Conservation (phyloP, 148 eudicot genomes). For the Simmondsia chinensis region DNA sequence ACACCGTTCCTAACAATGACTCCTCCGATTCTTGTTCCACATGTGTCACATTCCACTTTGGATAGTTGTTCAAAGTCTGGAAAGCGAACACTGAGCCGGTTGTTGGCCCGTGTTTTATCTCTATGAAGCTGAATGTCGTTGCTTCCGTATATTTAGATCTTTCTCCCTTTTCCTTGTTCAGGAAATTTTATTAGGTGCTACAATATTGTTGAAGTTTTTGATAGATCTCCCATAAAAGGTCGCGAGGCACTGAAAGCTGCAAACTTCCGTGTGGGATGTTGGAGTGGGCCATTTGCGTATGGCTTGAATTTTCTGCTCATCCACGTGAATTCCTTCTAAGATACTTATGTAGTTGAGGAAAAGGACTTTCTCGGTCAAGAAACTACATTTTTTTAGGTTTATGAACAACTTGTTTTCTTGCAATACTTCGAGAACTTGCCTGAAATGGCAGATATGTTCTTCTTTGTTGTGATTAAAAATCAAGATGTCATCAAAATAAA, state of each 20-base stretch:
- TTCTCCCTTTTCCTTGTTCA: not conserved
- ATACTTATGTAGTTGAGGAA: not conserved
- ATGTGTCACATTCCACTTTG: not conserved
- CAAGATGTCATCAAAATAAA: not conserved
- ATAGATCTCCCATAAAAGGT: not conserved
- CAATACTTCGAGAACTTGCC: not conserved
- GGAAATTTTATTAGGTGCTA: not conserved
- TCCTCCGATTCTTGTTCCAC: not conserved
- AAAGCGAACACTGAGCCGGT: not conserved
- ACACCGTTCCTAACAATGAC: too few relatives aligned
- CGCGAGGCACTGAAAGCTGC: not conserved
- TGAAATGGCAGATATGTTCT: too few relatives aligned
- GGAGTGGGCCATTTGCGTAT: not conserved
- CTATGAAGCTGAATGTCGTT: too few relatives aligned
- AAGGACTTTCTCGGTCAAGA: not conserved
- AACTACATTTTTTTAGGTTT: not conserved
- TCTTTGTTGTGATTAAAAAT: too few relatives aligned
- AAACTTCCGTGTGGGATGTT: not conserved
- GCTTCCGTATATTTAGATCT: not conserved
- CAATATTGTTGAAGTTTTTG: not conserved
- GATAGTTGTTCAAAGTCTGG: not conserved
- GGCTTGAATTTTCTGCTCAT: not conserved
- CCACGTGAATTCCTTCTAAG: not conserved
- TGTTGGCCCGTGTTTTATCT: not conserved
- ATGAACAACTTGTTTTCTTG: too few relatives aligned